Percentiles rank a stretch among this genome's conserved stretches.
Conservation (phyloP, 2,329 filamentous ascomycete genomes). For the Diaporthe sp. region DNA sequence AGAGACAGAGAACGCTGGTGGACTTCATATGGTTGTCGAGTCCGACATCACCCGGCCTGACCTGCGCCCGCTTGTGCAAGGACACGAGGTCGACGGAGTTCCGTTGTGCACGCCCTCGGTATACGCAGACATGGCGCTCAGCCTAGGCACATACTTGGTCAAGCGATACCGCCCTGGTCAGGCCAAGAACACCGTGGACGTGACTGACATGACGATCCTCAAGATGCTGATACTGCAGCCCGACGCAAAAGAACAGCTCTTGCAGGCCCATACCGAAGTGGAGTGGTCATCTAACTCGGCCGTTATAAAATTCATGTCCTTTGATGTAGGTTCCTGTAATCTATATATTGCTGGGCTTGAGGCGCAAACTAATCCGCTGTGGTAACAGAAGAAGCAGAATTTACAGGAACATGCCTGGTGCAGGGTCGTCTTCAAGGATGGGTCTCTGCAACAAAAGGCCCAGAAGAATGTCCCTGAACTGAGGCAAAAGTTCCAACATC, state of each 20-base stretch:
- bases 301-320: conserved; percentile 71
- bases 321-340: conserved; percentile 54
- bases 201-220: conserved; percentile 77
- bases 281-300: conserved; percentile 72
- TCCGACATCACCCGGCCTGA: conserved; percentile 75
- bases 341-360: neutral
- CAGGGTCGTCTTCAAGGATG: conserved; percentile 61
- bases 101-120: conserved; percentile 73
- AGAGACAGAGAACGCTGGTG: neutral
- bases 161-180: conserved; percentile 44
- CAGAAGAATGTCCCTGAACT: neutral
- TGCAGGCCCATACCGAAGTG: conserved; percentile 70
- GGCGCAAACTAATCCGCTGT: neutral
- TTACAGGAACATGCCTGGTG: conserved; percentile 75
- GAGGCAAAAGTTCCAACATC: conserved; percentile 53
- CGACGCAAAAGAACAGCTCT: conserved; percentile 69
- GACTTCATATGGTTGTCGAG: conserved; percentile 70
- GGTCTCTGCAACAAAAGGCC: neutral
- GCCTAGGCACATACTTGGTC: conserved; percentile 75
- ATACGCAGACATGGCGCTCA: conserved; percentile 62
- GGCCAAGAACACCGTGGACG: conserved; percentile 64
- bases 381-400: conserved; percentile 62
- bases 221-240: conserved; percentile 61
- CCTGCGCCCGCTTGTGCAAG: conserved; percentile 69
- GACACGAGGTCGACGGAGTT: conserved; percentile 77